Conservation (phyloP, 768 basidiomycete genomes). For the Chalciporus sphaerocephalus region DNA sequence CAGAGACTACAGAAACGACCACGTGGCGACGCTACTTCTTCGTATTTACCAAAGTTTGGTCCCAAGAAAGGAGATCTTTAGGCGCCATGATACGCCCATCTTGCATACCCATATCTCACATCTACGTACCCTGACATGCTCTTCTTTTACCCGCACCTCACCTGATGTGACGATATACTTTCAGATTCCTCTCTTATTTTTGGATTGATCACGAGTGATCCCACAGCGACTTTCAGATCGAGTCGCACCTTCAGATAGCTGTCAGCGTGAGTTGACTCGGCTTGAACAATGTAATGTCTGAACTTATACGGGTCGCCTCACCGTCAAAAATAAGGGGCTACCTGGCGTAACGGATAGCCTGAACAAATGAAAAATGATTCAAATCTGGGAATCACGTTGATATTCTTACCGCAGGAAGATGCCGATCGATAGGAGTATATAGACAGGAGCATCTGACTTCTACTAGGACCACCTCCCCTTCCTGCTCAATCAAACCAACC, state of each 20-base stretch:
- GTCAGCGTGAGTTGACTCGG: too few species aligned
- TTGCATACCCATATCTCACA: background rate
- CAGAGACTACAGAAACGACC: background rate
- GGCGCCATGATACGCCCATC: background rate
- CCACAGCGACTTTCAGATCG: background rate
- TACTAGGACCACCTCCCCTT: too few species aligned
- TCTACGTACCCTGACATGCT: background rate
- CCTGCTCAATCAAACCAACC: background rate
- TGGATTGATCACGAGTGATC: slow-evolving; percentile 4
- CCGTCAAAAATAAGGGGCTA: too few species aligned
- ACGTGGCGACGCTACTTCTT: background rate
- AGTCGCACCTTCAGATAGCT: too few species aligned
- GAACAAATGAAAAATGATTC: too few species aligned
- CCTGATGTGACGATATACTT: slow-evolving; percentile 1
- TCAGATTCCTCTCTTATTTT: background rate
- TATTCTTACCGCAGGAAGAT: too few species aligned
- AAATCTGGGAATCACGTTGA: too few species aligned
- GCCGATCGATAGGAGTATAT: too few species aligned
- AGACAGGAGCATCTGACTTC: too few species aligned
- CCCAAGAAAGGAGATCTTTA: background rate
- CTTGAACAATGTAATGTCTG: too few species aligned
- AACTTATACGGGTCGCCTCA: too few species aligned
- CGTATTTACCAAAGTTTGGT: slow-evolving; percentile 6
- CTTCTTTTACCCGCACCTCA: background rate
- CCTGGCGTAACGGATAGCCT: too few species aligned